Evolutionary conservation across 139 green algal species (phyloP), one percentile per base, ranked within the genome.

Genomic region (Yamagishiella unicocca): DNA sequence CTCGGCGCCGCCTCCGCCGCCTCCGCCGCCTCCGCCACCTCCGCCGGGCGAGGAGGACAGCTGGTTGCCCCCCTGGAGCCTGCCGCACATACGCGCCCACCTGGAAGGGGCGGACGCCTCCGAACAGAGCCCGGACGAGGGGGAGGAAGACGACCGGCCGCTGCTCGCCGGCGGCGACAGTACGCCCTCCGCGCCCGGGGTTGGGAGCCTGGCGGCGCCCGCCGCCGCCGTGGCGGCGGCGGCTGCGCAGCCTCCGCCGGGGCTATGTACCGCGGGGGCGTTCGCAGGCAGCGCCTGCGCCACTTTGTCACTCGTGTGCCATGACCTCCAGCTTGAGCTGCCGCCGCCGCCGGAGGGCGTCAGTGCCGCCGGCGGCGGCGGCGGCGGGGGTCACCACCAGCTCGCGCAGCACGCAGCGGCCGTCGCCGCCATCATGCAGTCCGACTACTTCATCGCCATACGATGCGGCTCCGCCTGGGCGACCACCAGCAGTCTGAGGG

Each of bases 271-370:
- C 9, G 35, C 40, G 0, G 55, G 55, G 3, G 77, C 77, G 0
- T 40, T 84, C 40, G 55, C 77, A 1, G 77, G 38, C 38, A 84
- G 54, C 37, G 77, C 77, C 14, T 46, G 31, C 38, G 77, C 77
- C 54, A 61, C 55, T 9, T 29, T 84, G 14, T 61, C 77, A 0
- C 29, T 74, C 29, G 77, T 84, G 0, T 40, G 24, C 5, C 77
- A 84, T 19, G 55, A 84, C 29, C 24, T 84, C 12, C 24, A 73
- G 37, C 77, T 84, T 37, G 77, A 84, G 58, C 55, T 67, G 55
- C 77, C 70, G 38, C 40, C 70, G 40, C 17, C 55, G 77, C 55
- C 77, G 37, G 77, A 84, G n/a, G 72, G 10, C 10, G 19, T n/a
- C 6, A 27, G 14, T 25, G 54, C 46, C 58, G 77, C 64, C 55